Conservation (phyloP, 1,139 yeast species). For the Geotrichum klebahnii region DNA sequence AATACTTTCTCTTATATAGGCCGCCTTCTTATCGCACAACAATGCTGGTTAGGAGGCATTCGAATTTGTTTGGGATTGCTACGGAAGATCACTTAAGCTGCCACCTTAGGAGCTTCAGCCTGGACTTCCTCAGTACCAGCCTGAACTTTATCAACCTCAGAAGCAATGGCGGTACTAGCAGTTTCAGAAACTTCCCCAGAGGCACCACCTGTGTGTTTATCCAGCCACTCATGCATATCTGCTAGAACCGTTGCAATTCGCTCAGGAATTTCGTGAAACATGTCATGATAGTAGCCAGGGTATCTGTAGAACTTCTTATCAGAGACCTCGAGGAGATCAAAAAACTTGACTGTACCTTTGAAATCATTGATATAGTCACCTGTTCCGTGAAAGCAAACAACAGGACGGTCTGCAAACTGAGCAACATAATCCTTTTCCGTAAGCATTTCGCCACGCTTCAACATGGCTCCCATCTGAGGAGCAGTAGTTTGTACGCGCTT, state of each 20-base stretch:
- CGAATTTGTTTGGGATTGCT: too few species aligned
- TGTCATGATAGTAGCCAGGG: conserved; percentile 39
- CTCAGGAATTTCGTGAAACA: conserved; percentile 44
- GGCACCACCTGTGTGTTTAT: conserved; percentile 20
- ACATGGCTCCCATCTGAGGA: conserved; percentile 59
- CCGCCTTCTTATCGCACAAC: too few species aligned
- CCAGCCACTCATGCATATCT: conserved; percentile 45
- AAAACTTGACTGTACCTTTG: conserved; percentile 51
- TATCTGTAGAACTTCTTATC: conserved; percentile 40
- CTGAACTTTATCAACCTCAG: neutral
- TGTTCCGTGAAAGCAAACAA: conserved; percentile 54
- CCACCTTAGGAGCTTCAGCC: too few species aligned
- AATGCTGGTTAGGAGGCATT: too few species aligned
- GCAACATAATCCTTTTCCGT: conserved; percentile 44
- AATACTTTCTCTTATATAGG: too few species aligned
- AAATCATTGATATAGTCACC: conserved; percentile 54
- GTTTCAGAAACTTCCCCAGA: neutral
- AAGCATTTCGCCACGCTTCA: conserved; percentile 57
- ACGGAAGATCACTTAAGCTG: too few species aligned
- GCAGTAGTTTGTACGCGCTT: conserved; percentile 47
- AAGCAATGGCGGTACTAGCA: neutral
- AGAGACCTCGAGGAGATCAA: conserved; percentile 38
- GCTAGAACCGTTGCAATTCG: conserved; percentile 39
- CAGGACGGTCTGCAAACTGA: conserved; percentile 46
- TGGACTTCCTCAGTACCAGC: too few species aligned